Percentiles rank a stretch among this genome's conserved stretches.
Evolutionary conservation across 129 eudicot species (phyloP).

Genomic region (Calendula officinalis): DNA sequence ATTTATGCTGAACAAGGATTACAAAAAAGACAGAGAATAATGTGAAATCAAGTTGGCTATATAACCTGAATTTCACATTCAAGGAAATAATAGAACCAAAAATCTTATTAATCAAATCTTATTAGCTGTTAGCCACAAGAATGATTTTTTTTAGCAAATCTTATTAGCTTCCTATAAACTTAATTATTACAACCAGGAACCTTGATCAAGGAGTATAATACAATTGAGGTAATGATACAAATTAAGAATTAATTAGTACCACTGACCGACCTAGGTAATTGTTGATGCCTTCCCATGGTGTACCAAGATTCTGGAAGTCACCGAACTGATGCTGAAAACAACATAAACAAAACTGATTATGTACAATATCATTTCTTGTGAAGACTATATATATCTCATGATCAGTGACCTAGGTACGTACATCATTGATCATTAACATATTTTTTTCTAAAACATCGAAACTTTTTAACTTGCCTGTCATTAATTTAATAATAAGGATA

Average conservation of each 20-base stretch:
- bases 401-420: background rate
- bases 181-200: conserved; percentile 11
- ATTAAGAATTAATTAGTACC: too few relatives aligned
- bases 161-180: background rate
- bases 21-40: too few relatives aligned
- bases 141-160: background rate
- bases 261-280: conserved; percentile 30
- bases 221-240: conserved; percentile 3
- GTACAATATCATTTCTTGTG: background rate
- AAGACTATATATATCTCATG: too few relatives aligned
- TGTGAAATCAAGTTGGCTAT: too few relatives aligned
- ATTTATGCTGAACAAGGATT: too few relatives aligned
- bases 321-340: conserved; percentile 40
- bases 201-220: background rate
- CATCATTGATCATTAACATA: background rate
- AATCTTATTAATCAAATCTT: too few relatives aligned
- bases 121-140: conserved; percentile 1
- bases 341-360: background rate
- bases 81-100: too few relatives aligned
- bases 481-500: background rate
- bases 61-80: too few relatives aligned
- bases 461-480: too few relatives aligned
- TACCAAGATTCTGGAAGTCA: conserved; percentile 33
- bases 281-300: conserved; percentile 39
- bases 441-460: too few relatives aligned